A percentile compares a stretch with the other conserved stretches of the same genome.
These are phyloP conservation scores for Fonsecaea monophora DNA, from an alignment of 2,329 filamentous ascomycete species.

Conservation along the genomic window DNA sequence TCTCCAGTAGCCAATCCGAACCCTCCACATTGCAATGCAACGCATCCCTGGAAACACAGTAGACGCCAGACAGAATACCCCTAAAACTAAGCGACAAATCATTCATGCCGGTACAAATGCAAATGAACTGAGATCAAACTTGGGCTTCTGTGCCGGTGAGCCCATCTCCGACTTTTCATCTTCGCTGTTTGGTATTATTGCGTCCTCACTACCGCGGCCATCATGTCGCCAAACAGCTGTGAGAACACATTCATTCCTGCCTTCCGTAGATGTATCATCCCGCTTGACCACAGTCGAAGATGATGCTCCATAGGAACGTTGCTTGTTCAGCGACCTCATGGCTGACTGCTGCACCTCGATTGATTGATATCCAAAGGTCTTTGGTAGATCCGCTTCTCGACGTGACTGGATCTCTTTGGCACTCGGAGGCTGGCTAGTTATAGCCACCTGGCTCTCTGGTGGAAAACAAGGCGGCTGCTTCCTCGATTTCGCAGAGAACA, in stretches of 20 bases:
- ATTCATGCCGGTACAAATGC: constrained; percentile 43
- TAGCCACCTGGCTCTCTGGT: constrained; percentile 28
- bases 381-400: constrained; percentile 13
- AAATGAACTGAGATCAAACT: constrained; percentile 48
- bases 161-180: constrained; percentile 42
- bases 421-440: constrained; percentile 26
- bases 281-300: not conserved
- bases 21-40: constrained; percentile 24
- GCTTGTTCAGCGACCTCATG: constrained; percentile 27
- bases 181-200: constrained; percentile 59
- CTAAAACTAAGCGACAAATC: constrained; percentile 23
- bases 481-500: not conserved
- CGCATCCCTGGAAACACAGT: not conserved
- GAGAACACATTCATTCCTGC: not conserved
- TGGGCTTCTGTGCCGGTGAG: constrained; percentile 26
- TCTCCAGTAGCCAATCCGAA: constrained; percentile 22
- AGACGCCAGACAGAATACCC: constrained; percentile 25
- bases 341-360: constrained; percentile 27
- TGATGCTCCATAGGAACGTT: not conserved
- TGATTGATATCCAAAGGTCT: constrained; percentile 32
- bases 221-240: not conserved
- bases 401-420: constrained; percentile 9
- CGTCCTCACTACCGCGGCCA: constrained; percentile 57
- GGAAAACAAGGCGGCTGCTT: constrained; percentile 24
- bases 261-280: not conserved